These are phyloP conservation scores for Ophiostoma sp. DNA, from an alignment of 2,329 filamentous ascomycete species.

Conservation along the genomic window DNA sequence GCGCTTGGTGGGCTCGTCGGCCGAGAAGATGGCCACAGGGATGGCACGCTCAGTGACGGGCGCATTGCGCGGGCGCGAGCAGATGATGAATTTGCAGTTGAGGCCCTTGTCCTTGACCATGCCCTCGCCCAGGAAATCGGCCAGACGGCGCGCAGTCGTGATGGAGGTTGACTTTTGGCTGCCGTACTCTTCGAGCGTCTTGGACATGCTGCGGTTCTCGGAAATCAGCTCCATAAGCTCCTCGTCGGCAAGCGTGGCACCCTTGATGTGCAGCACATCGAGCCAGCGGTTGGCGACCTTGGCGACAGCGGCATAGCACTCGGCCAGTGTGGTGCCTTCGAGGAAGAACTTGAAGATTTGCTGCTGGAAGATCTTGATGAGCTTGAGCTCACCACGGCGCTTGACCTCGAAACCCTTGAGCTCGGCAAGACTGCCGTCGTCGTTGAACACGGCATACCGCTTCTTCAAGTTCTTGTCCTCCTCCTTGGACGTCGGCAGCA, in stretches of 20 bases:
- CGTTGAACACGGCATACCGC: slow-evolving; percentile 97
- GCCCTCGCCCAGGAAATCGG: slow-evolving; percentile 93
- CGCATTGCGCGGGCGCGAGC: slow-evolving; percentile 74
- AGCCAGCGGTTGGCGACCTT: slow-evolving; percentile 96
- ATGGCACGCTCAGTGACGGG: slow-evolving; percentile 93
- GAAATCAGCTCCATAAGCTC: slow-evolving; percentile 99
- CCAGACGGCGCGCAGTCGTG: slow-evolving; percentile 88
- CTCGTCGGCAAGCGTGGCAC: slow-evolving; percentile 85
- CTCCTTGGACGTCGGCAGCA: slow-evolving; percentile 93
- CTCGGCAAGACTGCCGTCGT: slow-evolving; percentile 91
- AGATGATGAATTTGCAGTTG: slow-evolving; percentile 99
- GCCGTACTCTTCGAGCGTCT: slow-evolving; percentile 94
- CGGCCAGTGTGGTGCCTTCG: slow-evolving; percentile 77
- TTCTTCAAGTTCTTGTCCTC: slow-evolving; percentile 99
- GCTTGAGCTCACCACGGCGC: slow-evolving; percentile 91
- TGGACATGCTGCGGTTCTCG: slow-evolving; percentile 97
- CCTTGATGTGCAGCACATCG: slow-evolving; percentile 85
- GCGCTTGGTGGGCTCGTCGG: slow-evolving; percentile 80
- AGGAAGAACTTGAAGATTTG: slow-evolving; percentile 99
- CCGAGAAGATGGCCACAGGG: slow-evolving; percentile 94
- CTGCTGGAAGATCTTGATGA: slow-evolving; percentile 99
- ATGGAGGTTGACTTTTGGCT: slow-evolving; percentile 97
- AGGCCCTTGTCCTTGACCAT: slow-evolving; percentile 99
- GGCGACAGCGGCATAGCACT: slow-evolving; percentile 87
- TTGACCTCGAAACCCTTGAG: slow-evolving; percentile 98